These are phyloP conservation scores for Wickerhamomyces ciferrii DNA, from an alignment of 805 yeast genomes.

Conservation along the genomic window DNA sequence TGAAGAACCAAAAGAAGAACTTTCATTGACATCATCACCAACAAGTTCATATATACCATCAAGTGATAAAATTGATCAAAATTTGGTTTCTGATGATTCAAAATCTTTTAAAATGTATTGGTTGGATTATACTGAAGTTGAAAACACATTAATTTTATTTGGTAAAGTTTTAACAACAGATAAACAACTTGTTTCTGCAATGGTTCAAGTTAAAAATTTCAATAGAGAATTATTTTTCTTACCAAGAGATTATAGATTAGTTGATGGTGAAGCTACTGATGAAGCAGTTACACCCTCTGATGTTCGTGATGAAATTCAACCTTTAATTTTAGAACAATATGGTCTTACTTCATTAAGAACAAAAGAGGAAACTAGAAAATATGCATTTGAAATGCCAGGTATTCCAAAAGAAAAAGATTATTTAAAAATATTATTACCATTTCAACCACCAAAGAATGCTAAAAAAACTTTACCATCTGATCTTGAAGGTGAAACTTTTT, in stretches of 20 bases:
- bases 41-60: conserved; percentile 2
- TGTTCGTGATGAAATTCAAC: conserved; percentile 72
- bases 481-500: conserved; percentile 70
- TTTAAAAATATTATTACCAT: conserved; percentile 73
- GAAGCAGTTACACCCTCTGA: conserved; percentile 50
- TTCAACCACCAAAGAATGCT: conserved; percentile 51
- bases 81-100: conserved; percentile 21
- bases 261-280: conserved; percentile 35
- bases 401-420: conserved; percentile 80
- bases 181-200: conserved; percentile 60
- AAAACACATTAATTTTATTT: conserved; percentile 61
- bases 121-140: conserved; percentile 84
- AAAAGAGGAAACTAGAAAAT: conserved; percentile 68
- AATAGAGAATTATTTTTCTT: conserved; percentile 70
- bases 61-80: conserved; percentile 16
- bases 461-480: conserved; percentile 51
- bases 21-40: conserved; percentile 14
- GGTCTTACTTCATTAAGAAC: conserved; percentile 62
- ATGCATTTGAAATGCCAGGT: conserved; percentile 82
- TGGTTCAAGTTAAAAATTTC: conserved; percentile 70
- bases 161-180: conserved; percentile 70
- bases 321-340: conserved; percentile 54
- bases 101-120: conserved; percentile 70
- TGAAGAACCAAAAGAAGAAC: conserved; percentile 16
- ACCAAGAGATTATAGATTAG: conserved; percentile 53